Evolutionary conservation across 1,284 basidiomycete species (phyloP).

Genomic region (Apiotrichum veenhuisii): DNA sequence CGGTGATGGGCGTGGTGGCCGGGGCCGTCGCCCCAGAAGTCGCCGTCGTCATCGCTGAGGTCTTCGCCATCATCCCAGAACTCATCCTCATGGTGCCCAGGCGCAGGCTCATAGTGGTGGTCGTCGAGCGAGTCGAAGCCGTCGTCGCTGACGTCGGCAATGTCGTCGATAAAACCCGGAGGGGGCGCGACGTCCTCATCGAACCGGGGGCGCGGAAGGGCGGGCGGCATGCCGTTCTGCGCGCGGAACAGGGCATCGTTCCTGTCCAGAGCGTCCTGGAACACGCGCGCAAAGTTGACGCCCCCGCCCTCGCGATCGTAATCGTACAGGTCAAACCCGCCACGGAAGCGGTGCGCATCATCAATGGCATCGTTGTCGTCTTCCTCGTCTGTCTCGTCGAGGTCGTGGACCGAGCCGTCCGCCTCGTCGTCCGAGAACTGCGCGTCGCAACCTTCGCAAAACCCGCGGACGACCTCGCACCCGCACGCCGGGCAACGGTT

Average conservation of each 20-base stretch:
- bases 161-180: conserved; percentile 1
- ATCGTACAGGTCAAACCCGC: neutral
- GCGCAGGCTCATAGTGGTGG: too few relatives aligned
- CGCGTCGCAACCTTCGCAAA: conserved; percentile 31
- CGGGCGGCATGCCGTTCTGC: too few relatives aligned
- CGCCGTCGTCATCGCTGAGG: neutral
- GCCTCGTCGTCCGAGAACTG: conserved; percentile 29
- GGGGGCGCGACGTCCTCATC: neutral
- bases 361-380: neutral
- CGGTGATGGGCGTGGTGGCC: neutral
- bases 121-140: conserved; percentile 8
- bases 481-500: conserved; percentile 38
- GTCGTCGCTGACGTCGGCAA: conserved; percentile 6
- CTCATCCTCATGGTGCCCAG: conserved; percentile 14
- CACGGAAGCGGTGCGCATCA: neutral
- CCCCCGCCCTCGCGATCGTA: too few relatives aligned
- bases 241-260: too few relatives aligned
- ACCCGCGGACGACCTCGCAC: conserved; percentile 31
- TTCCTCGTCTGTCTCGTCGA: neutral
- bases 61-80: conserved; percentile 16
- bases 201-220: neutral
- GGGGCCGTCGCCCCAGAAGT: neutral
- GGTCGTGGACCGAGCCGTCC: conserved; percentile 5
- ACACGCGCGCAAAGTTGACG: too few relatives aligned
- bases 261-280: neutral